phyloP scores from a whole-genome alignment of 768 basidiomycete genomes.

The Russula foetens region DNA sequence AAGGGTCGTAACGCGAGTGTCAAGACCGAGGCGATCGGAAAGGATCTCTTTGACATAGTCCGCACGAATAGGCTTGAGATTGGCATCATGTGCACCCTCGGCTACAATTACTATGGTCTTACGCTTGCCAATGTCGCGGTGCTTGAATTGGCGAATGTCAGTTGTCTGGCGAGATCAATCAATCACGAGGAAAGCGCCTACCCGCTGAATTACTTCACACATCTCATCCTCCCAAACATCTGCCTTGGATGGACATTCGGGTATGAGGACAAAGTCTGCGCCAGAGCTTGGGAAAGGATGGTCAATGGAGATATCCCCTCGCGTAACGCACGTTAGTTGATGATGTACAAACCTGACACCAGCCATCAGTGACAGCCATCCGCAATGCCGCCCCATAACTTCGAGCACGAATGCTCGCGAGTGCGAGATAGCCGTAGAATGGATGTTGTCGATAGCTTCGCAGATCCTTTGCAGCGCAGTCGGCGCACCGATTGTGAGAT shows the following conservation, averaged over 20 bases:
- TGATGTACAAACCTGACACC: conserved; percentile 63
- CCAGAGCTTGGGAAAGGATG: conserved; percentile 47
- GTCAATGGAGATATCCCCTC: background rate
- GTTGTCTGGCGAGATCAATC: background rate
- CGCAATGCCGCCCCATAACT: conserved; percentile 99
- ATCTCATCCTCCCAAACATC: conserved; percentile 88
- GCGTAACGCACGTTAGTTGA: background rate
- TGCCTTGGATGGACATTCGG: conserved; percentile 75
- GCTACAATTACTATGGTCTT: conserved; percentile 99
- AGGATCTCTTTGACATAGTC: conserved; percentile 89
- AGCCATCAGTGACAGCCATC: conserved; percentile 94
- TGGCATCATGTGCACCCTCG: conserved; percentile 85
- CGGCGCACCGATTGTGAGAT: conserved; percentile 92
- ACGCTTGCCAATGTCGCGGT: conserved; percentile 86
- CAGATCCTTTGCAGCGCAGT: conserved; percentile 96
- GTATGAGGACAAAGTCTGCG: conserved; percentile 97
- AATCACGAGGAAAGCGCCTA: conserved; percentile 30
- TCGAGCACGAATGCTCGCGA: conserved; percentile 97
- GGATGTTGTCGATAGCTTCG: conserved; percentile 97
- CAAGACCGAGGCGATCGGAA: conserved; percentile 77
- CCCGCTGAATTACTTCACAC: conserved; percentile 77
- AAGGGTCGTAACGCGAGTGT: conserved; percentile 93
- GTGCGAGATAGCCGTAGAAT: conserved; percentile 92
- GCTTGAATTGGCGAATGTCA: conserved; percentile 38
- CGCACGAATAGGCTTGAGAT: conserved; percentile 86